These are phyloP conservation scores for Trypanosoma brucei DNA, from an alignment of 208 protist genomes.

Conservation along the genomic window DNA sequence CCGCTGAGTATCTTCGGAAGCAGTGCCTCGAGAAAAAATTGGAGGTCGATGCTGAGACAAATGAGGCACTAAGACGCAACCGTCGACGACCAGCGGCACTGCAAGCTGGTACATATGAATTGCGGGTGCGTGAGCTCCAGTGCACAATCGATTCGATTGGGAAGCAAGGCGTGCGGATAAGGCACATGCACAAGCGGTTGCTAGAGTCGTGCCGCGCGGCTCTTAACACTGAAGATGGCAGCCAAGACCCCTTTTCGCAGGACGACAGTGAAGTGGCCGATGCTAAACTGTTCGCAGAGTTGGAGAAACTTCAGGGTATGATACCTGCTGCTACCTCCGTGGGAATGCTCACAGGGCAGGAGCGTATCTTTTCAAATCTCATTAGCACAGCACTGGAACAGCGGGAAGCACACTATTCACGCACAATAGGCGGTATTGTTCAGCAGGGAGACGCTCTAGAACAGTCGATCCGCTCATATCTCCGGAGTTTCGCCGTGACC, in stretches of 20 bases:
- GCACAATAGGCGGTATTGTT: slow-evolving; percentile 24
- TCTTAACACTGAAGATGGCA: not conserved
- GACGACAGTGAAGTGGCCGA: slow-evolving; percentile 22
- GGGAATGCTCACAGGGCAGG: slow-evolving; percentile 37
- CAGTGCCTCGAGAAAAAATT: slow-evolving; percentile 22
- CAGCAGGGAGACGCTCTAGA: slow-evolving; percentile 38
- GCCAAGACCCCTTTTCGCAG: not conserved
- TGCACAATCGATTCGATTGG: slow-evolving; percentile 37
- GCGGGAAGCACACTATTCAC: slow-evolving; percentile 33
- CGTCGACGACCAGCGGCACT: slow-evolving; percentile 71
- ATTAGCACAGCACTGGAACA: slow-evolving; percentile 36
- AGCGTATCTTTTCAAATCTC: slow-evolving; percentile 42
- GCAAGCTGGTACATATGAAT: slow-evolving; percentile 76
- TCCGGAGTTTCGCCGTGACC: slow-evolving; percentile 32
- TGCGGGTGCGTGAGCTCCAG: slow-evolving; percentile 71
- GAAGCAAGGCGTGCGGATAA: slow-evolving; percentile 48
- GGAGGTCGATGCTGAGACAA: slow-evolving; percentile 50
- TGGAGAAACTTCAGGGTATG: slow-evolving; percentile 38
- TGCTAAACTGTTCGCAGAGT: slow-evolving; percentile 33
- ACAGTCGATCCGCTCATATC: slow-evolving; percentile 35
- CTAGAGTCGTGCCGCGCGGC: not conserved
- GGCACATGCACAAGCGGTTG: not conserved
- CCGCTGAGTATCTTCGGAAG: slow-evolving; percentile 6
- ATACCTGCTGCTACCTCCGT: slow-evolving; percentile 27
- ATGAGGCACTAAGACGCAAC: slow-evolving; percentile 66